phyloP scores from a whole-genome alignment of 495 filamentous ascomycete genomes.

The Annulohypoxylon maeteangense region DNA sequence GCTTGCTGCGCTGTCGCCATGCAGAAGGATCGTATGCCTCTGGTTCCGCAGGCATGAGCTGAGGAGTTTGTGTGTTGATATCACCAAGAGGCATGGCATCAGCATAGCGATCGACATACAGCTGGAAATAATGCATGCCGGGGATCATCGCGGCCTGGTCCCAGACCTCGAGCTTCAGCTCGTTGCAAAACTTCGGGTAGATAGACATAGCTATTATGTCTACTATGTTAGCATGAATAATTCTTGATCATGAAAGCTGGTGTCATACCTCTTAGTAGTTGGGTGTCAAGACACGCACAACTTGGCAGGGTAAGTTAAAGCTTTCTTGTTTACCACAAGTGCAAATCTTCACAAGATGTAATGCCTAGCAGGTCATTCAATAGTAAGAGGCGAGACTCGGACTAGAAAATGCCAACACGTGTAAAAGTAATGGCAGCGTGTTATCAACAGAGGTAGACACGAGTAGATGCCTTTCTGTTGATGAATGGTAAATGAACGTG shows the following conservation, averaged over 20 bases:
- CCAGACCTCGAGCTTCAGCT: slow-evolving; percentile 39
- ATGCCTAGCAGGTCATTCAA: background rate
- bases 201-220: background rate
- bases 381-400: background rate
- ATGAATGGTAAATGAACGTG: background rate
- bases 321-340: background rate
- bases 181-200: slow-evolving; percentile 3
- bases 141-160: background rate
- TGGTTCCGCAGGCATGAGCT: background rate
- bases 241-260: background rate
- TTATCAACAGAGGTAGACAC: background rate
- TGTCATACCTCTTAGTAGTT: background rate
- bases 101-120: background rate
- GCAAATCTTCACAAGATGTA: background rate
- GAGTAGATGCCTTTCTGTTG: background rate
- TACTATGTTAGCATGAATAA: background rate
- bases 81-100: background rate
- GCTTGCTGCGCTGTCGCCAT: background rate
- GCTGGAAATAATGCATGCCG: slow-evolving; percentile 12
- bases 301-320: background rate
- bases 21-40: background rate
- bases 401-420: background rate
- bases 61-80: background rate
- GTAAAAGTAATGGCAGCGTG: background rate
- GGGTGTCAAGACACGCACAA: background rate